Base-by-base conservation (phyloP, 2,329 filamentous ascomycete species). In the Neonectria coccinea region DNA sequence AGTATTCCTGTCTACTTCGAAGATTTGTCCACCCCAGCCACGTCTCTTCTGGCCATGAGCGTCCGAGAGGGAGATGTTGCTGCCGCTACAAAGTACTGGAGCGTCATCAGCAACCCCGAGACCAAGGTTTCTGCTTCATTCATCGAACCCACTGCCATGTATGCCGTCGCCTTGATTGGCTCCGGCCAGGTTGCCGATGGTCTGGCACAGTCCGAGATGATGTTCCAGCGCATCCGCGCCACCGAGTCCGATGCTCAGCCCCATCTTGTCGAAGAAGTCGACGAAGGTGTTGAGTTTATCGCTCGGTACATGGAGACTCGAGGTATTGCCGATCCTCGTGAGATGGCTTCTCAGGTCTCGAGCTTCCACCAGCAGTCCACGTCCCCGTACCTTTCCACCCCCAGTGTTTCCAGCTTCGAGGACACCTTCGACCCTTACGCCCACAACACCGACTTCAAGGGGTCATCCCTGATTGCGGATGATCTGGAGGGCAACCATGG, bases 341-440 rank as follows among this genome's bases (percentile, higher is more conserved):
- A 80, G 71, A 79, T 79, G 56, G 81, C 84, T 22, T 85, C 89
- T 14, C 81, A 80, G 36, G 74, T 77, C 27, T 80, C 81, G 14
- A 78, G 64, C 76, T 72, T 83, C 79, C 67, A 78, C 77, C 69
- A 84, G 57, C 83, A 86, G 56, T 77, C 84, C 0, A 66, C 83
- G n/a, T 85, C 85, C 5, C 81, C 85, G 11, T 88, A 83, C 62
- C 77, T 86, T 48, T 84, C 87, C 1, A 84, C 87, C 11, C 81
- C 85, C 3, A 85, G 85, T 7, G 84, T 86, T 7, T 85, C 89
- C 5, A 86, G 87, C 58, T 90, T 88, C 62, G 92, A 97, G 73
- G 95, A 97, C 69, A 90, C 89, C 8, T 97, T 91, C 74, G 96
- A 99, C 75, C 96, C 96, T 1, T 97, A 98, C 76, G 92, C 92